These are phyloP conservation scores for Metarhizium robertsii DNA, from an alignment of 2,329 filamentous ascomycete genomes.

Conservation along the genomic window DNA sequence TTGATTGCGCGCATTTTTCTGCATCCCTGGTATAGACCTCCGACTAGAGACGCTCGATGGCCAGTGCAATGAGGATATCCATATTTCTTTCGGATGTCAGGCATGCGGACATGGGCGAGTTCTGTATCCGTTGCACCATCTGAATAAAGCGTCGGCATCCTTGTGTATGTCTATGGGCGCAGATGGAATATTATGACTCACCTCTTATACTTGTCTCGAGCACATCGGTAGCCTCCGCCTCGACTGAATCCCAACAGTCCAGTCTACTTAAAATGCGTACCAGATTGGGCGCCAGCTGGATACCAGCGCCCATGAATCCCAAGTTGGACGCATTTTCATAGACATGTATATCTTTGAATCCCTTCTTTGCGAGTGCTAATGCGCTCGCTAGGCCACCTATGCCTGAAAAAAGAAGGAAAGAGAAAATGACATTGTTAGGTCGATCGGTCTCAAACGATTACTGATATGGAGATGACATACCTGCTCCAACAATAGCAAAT, in stretches of 20 bases:
- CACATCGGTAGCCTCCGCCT: conserved; percentile 60
- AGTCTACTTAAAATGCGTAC: conserved; percentile 64
- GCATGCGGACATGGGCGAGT: conserved; percentile 60
- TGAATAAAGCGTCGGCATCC: conserved; percentile 13
- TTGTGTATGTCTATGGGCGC: neutral
- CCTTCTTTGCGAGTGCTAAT: conserved; percentile 64
- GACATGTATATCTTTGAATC: conserved; percentile 64
- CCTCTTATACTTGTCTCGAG: conserved; percentile 63
- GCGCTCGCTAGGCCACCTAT: conserved; percentile 72
- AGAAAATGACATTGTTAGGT: no score
- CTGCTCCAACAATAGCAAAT: neutral
- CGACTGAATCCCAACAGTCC: conserved; percentile 65
- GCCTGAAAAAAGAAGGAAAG: conserved; percentile 31
- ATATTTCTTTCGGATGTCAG: conserved; percentile 58
- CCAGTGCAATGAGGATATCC: conserved; percentile 73
- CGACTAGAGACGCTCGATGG: conserved; percentile 64
- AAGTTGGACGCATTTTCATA: conserved; percentile 65
- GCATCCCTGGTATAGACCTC: conserved; percentile 62
- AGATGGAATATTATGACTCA: conserved; percentile 14
- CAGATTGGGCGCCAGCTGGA: conserved; percentile 77
- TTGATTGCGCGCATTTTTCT: conserved; percentile 50
- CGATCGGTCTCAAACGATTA: no score
- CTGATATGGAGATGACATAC: neutral
- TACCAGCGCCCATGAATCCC: conserved; percentile 76
- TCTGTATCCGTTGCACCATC: conserved; percentile 61